phyloP scores from a whole-genome alignment of 2,329 filamentous ascomycete genomes.

The Trichoderma koningiopsis region DNA sequence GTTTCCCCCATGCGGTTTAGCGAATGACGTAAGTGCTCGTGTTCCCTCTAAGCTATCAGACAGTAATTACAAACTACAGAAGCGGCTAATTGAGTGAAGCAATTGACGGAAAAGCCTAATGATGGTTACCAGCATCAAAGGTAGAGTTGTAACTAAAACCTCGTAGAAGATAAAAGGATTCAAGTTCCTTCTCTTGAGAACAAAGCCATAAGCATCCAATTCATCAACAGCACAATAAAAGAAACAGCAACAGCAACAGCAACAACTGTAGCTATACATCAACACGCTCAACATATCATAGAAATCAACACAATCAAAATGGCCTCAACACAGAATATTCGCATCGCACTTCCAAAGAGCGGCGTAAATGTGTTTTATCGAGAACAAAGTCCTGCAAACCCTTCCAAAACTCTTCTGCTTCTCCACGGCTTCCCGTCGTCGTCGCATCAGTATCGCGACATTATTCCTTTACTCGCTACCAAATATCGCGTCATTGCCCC shows the following conservation, averaged over 20 bases:
- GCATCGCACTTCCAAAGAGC: slow-evolving; percentile 1
- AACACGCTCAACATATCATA: not conserved
- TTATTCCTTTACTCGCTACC: slow-evolving; percentile 11
- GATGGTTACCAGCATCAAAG: not conserved
- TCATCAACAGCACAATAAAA: not conserved
- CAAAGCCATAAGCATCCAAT: not conserved
- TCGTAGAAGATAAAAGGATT: not conserved
- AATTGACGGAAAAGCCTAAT: not conserved
- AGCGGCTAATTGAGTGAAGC: not conserved
- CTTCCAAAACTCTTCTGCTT: slow-evolving; percentile 9
- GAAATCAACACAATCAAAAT: not conserved
- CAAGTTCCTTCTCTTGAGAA: not conserved
- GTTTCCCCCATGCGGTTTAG: slow-evolving; percentile 11
- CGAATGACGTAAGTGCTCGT: not conserved
- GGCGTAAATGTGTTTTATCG: slow-evolving; percentile 19
- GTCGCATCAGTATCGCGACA: slow-evolving; percentile 15
- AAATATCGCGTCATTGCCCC: slow-evolving; percentile 19
- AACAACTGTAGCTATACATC: not conserved
- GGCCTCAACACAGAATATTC: slow-evolving; percentile 8
- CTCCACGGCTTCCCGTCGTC: slow-evolving; percentile 20
- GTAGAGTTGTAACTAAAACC: not conserved
- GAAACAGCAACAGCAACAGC: not conserved
- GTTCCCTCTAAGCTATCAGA: not conserved
- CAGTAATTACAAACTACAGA: not conserved
- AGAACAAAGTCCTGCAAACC: not conserved